Evolutionary conservation across 2,329 filamentous ascomycete genomes (phyloP).

Genomic region (Exutisphaerella laricina): DNA sequence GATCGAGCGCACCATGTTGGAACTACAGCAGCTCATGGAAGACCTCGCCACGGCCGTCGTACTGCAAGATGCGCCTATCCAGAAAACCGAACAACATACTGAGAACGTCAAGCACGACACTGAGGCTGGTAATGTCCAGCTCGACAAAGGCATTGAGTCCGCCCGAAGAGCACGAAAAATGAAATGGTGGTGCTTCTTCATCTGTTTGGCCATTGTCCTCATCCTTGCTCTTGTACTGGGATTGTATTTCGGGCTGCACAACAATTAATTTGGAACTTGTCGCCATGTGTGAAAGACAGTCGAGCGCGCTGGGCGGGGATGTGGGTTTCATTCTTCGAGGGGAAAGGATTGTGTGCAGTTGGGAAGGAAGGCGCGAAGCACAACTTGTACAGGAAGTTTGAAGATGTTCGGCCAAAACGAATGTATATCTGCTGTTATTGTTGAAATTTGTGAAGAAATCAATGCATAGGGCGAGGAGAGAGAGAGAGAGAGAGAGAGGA

Average conservation of each 20-base stretch:
- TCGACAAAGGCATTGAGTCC: constrained; percentile 61
- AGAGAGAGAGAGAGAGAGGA: too few species aligned
- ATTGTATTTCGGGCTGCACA: constrained; percentile 42
- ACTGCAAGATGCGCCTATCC: constrained; percentile 61
- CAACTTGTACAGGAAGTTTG: constrained; percentile 6
- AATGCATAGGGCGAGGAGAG: constrained; percentile 1
- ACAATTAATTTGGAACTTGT: constrained; percentile 12
- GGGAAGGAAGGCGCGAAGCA: neutral
- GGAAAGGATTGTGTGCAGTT: neutral
- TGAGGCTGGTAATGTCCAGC: constrained; percentile 62
- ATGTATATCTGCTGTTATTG: too few species aligned
- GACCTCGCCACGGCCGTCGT: constrained; percentile 70
- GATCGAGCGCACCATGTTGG: constrained; percentile 68
- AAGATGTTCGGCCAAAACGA: too few species aligned
- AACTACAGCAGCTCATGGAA: constrained; percentile 65
- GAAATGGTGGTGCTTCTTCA: constrained; percentile 73
- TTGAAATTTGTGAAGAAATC: neutral
- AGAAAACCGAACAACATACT: constrained; percentile 60
- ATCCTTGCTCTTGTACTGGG: constrained; percentile 48
- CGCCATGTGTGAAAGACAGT: too few species aligned
- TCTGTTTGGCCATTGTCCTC: constrained; percentile 46
- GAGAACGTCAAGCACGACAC: constrained; percentile 61
- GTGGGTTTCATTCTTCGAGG: neutral
- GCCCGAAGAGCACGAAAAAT: constrained; percentile 64
- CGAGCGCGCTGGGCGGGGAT: too few species aligned